Conservation (phyloP, 805 yeast species). For the Saccharomycopsis sp. region DNA sequence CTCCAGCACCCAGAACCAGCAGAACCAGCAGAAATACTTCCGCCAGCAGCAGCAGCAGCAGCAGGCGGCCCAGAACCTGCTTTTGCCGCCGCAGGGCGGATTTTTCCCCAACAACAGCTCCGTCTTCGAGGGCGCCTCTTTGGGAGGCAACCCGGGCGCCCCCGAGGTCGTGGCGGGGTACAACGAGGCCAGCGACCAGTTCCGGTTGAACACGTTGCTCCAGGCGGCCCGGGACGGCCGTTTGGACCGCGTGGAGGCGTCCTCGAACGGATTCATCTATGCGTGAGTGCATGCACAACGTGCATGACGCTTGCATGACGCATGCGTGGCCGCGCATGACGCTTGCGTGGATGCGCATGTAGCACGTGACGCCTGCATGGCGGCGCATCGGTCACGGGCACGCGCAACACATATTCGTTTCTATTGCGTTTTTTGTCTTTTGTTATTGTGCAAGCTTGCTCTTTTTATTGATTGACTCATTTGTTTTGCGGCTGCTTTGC, state of each 20-base stretch:
- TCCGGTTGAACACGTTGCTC: constrained; percentile 44
- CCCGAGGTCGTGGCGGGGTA: constrained; percentile 28
- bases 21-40: constrained; percentile 21
- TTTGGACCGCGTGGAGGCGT: constrained; percentile 46
- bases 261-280: constrained; percentile 30
- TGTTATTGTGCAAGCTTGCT: too few species aligned
- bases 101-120: constrained; percentile 18
- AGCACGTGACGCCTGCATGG: too few species aligned
- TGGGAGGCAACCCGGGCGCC: constrained; percentile 20
- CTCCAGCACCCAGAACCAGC: constrained; percentile 31
- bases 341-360: too few species aligned
- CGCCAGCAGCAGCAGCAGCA: constrained; percentile 27
- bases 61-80: too few species aligned
- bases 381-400: too few species aligned
- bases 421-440: too few species aligned
- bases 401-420: too few species aligned
- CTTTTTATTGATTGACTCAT: too few species aligned
- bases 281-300: constrained; percentile 12
- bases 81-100: too few species aligned
- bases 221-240: constrained; percentile 52
- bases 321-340: too few species aligned
- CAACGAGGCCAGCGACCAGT: constrained; percentile 29
- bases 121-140: constrained; percentile 10
- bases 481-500: too few species aligned
- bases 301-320: too few species aligned